Evolutionary conservation across 805 yeast species (phyloP), one percentile per base, ranked within the genome.

Genomic region (Candida cerambycidarum): DNA sequence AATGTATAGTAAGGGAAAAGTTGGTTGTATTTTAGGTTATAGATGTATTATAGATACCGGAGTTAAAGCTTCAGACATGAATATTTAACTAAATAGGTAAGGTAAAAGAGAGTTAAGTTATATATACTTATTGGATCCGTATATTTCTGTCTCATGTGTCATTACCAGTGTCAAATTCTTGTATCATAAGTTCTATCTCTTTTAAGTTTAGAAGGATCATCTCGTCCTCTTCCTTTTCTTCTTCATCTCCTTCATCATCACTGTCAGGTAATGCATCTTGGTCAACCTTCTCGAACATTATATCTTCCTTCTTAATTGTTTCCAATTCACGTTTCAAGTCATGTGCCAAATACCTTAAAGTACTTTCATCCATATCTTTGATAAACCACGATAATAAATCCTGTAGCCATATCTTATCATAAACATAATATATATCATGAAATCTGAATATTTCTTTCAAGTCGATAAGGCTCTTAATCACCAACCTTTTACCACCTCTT

Each of bases 361-460:
- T 73, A 29, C 62, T 68, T 50, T 84, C 90, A 47, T 72, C 71
- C 30, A 87, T 80, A 40, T 79, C 81, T 43, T 76, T 65, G 16
- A 85, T 68, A 13, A 85, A 59, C 95, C 95, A 90, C 12, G 83
- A 69, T 44, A 86, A 74, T 48, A 88, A 67, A 58, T 90, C 97
- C 53, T 85, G 89, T 4, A 89, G 51, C 70, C 87, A 73, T 0
- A 89, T 73, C 56, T 79, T 80, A 56, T 85, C 85, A 59, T 90
- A 90, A 5, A 88, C 89, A 57, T 89, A 87, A 58, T 89, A 89
- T 15, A 84, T 75, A 55, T 89, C 95, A 57, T 89, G 95, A 56
- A 67, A 84, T 45, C 96, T 73, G 61, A 90, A 90, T 9, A 85
- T 63, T 56, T 85, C 92, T 50, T 85, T 76, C 12, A 80, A 61